Evolutionary conservation across 2,329 filamentous ascomycete species (phyloP).

Genomic region (Cryphonectria parasitica): DNA sequence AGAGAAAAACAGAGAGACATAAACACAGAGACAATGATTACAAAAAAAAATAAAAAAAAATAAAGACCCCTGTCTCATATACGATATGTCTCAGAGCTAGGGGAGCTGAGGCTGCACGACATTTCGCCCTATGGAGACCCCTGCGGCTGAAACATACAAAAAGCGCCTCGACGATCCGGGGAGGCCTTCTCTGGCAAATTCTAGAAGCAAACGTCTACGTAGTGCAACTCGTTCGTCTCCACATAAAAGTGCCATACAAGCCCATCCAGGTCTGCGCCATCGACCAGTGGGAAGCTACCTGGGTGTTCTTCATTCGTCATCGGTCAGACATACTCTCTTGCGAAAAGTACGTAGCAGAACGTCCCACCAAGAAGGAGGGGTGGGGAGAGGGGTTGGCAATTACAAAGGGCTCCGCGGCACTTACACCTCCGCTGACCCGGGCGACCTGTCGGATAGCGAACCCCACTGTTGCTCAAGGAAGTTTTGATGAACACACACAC

Average conservation of each 20-base stretch:
- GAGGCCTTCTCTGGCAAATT: not conserved
- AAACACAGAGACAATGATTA: not conserved
- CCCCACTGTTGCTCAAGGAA: not conserved
- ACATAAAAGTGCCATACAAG: slow-evolving; percentile 5
- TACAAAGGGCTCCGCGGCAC: not conserved
- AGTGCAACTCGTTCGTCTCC: not conserved
- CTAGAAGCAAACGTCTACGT: not conserved
- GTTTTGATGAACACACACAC: not conserved
- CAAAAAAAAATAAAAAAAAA: too few relatives aligned
- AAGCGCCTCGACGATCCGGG: not conserved
- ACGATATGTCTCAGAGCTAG: not conserved
- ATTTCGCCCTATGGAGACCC: slow-evolving; percentile 7
- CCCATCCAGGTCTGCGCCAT: not conserved
- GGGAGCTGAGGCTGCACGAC: slow-evolving; percentile 12
- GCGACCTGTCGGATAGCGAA: not conserved
- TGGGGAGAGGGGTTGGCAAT: not conserved
- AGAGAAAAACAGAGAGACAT: not conserved
- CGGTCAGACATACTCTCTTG: not conserved
- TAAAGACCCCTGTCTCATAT: slow-evolving; percentile 10
- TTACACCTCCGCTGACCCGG: not conserved
- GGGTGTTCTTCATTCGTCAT: not conserved
- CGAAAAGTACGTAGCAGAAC: not conserved
- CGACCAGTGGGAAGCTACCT: not conserved
- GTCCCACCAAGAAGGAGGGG: not conserved
- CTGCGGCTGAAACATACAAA: slow-evolving; percentile 19